Evolutionary conservation across 2,329 filamentous ascomycete species (phyloP).

Genomic region (Sarocladium oryzae): DNA sequence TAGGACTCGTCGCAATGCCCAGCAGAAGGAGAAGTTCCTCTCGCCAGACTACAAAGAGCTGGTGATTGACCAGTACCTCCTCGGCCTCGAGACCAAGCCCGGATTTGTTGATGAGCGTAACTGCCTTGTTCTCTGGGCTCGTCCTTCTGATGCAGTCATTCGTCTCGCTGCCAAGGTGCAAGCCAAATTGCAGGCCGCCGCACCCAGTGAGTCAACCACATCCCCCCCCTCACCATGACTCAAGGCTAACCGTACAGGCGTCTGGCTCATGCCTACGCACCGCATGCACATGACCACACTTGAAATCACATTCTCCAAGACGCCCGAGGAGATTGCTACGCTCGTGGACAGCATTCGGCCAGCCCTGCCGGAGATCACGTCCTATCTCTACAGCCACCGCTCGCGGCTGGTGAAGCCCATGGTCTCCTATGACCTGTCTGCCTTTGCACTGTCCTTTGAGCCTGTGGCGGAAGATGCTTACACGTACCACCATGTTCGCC

Average conservation of each 20-base stretch:
- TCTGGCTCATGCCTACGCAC: slow-evolving; percentile 81
- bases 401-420: slow-evolving; percentile 74
- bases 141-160: slow-evolving; percentile 68
- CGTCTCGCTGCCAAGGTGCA: slow-evolving; percentile 65
- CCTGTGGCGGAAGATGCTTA: slow-evolving; percentile 66
- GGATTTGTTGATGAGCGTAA: slow-evolving; percentile 70
- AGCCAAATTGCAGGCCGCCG: slow-evolving; percentile 52
- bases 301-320: slow-evolving; percentile 77
- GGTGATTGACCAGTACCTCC: slow-evolving; percentile 68
- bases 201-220: slow-evolving; percentile 55
- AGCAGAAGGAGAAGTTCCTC: slow-evolving; percentile 71
- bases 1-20: slow-evolving; percentile 65
- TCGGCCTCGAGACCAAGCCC: slow-evolving; percentile 62
- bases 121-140: slow-evolving; percentile 83
- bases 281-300: slow-evolving; percentile 80
- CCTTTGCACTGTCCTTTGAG: slow-evolving; percentile 80
- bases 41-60: slow-evolving; percentile 61
- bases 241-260: slow-evolving; percentile 37
- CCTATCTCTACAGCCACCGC: slow-evolving; percentile 61
- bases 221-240: not conserved
- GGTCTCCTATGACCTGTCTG: slow-evolving; percentile 77
- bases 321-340: slow-evolving; percentile 57
- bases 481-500: slow-evolving; percentile 85
- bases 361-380: slow-evolving; percentile 52
- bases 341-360: slow-evolving; percentile 54